phyloP scores from a whole-genome alignment of 73 alveolate species.

The Stentor roeselii region DNA sequence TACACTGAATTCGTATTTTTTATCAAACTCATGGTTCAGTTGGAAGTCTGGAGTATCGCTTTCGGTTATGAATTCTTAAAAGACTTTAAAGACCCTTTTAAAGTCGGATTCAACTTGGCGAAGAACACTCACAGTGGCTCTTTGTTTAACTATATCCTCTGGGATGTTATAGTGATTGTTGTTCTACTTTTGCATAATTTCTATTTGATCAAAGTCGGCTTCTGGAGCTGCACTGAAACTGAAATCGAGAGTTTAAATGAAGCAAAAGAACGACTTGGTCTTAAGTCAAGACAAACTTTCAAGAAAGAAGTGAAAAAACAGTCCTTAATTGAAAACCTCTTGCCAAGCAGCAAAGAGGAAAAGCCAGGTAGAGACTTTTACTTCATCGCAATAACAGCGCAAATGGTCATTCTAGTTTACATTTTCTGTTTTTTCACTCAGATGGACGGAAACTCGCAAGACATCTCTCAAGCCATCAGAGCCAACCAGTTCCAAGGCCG shows the following conservation, averaged over 20 bases:
- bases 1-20: constrained; percentile 10
- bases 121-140: background rate
- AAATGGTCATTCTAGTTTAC: constrained; percentile 61
- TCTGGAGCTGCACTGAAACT: background rate
- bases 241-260: background rate
- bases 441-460: constrained; percentile 74
- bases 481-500: constrained; percentile 56
- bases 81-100: background rate
- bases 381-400: constrained; percentile 52
- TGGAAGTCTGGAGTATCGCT: background rate
- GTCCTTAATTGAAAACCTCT: constrained; percentile 55
- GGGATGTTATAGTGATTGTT: constrained; percentile 18
- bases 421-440: constrained; percentile 74
- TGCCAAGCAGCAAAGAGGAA: constrained; percentile 75
- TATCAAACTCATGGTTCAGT: background rate
- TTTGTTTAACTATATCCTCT: constrained; percentile 13
- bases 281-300: background rate
- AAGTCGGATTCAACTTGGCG: constrained; percentile 8
- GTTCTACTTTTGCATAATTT: background rate
- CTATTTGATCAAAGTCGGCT: constrained; percentile 8
- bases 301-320: constrained; percentile 10
- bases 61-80: background rate
- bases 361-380: constrained; percentile 91
- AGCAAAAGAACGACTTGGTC: background rate
- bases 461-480: background rate